phyloP scores from a whole-genome alignment of 345 rosid species.

The Brassica rapa region DNA sequence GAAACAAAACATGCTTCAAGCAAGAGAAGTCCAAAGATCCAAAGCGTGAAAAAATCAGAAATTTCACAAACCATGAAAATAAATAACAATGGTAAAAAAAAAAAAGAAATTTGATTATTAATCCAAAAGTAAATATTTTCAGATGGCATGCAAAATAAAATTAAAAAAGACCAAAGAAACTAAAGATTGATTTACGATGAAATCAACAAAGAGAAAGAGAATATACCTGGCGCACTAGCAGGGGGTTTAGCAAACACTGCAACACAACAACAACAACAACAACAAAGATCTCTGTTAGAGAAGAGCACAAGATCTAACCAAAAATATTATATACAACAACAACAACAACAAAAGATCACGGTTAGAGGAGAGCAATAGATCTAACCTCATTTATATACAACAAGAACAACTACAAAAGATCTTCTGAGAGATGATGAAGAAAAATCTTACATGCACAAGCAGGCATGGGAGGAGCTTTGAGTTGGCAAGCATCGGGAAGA shows the following conservation, averaged over 20 bases:
- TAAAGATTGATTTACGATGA: not conserved
- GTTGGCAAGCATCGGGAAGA: slow-evolving; percentile 33
- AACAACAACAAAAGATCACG: not conserved
- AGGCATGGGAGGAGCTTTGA: slow-evolving; percentile 24
- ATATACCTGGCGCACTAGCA: slow-evolving; percentile 17
- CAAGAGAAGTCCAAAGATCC: slow-evolving; percentile 15
- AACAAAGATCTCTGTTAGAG: not conserved
- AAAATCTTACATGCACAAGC: slow-evolving; percentile 28
- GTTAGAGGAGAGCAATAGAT: not conserved
- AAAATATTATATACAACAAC: not conserved
- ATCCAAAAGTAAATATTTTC: not conserved
- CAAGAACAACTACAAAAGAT: not conserved
- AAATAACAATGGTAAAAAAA: not conserved
- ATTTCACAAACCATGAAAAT: not conserved
- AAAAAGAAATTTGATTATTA: no score
- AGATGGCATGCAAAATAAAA: not conserved
- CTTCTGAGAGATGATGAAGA: not conserved
- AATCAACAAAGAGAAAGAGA: not conserved
- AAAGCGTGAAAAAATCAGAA: not conserved
- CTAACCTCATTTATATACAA: not conserved
- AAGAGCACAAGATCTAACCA: not conserved
- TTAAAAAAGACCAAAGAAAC: not conserved
- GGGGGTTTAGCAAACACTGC: slow-evolving; percentile 22
- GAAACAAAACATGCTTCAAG: not conserved
- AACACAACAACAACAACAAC: not conserved